Base-by-base conservation (phyloP, 176 grass and related monocot species). In the Tuctoria greenei region DNA sequence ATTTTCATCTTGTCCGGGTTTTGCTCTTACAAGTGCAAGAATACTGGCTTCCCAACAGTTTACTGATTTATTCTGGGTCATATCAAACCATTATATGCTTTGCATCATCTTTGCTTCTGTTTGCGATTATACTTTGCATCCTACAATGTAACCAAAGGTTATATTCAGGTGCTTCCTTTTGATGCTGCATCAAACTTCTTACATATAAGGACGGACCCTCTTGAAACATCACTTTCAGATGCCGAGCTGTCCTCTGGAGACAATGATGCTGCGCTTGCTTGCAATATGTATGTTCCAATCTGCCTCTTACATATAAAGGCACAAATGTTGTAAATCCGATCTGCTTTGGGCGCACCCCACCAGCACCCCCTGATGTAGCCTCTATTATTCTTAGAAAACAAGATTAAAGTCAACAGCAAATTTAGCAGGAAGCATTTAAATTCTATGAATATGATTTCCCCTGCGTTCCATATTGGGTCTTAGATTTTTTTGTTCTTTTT, bases 101-200 rank as follows among this genome's bases (percentile, higher is more conserved):
- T 44, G 23, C 72, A 56, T 62, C 26, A 31, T 36, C 39, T 79
- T 47, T 56, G 24, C 20, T 43, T 80, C 37, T 64, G 16, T 76
- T 63, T 69, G 56, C 17, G 35, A 78, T 18, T 65, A 46, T 66
- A 4, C 61, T 87, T 77, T 76, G 39, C 46, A 63, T 40, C 45
- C 15, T 77, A 44, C 24, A 3, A 4, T 78, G 21, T 84, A 69
- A 88, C 49, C 50, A 14, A 55, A 49, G 35, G 25, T 51, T 77
- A 20, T 52, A 35, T 82, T 82, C 72, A 93, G 91, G 85, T 90
- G 70, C 80, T 81, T 75, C 73, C 90, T 79, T 84, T 79, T 67
- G 77, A 76, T 67, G 45, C 64, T 44, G 54, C 61, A 17, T 64
- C 81, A 10, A 80, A 64, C 51, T 67, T 87, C 67, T 71, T 83